Base-by-base conservation (phyloP, 73 alveolate genomes). In the Paramecium biaurelia region DNA sequence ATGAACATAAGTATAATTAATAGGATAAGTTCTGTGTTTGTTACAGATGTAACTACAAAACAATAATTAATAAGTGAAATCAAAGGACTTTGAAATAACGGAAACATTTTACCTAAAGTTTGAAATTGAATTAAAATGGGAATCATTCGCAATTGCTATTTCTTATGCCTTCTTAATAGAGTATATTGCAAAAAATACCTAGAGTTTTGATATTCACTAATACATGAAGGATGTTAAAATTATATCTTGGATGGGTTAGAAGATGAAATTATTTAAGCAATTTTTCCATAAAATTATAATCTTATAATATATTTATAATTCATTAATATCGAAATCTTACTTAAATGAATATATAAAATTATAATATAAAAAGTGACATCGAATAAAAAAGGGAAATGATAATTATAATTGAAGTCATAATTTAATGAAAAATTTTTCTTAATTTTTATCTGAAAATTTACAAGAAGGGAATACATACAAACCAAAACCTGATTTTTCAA, bases 401-500 rank as follows among this genome's bases (percentile, higher is more conserved):
- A 58, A 58, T 1, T 26, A 63, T 63, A 63, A 26, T 63, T 63
- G 26, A 63, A 26, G 49, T 6, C 84, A 63, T 63, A 63, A 63
- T 30, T 63, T 12, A 63, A 26, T 63, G 49, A 63, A 63, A 63
- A 63, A 24, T 30, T 26, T 63, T 4, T 63, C 41, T 12, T 8
- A 63, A 2, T 18, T 30, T 23, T 63, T 63, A 63, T 26, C 84
- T 4, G 49, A 63, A 30, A 26, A 26, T 14, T 11, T 24, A 2
- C 11, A 30, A n/a, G 49, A 63, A 63, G 84, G 30, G 0, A 32
- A 63, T 6, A 41, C 5, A 11, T 9, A 26, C 10, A 63, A 11
- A 5, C 84, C 84, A n/a, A 63, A 63, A 63, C 90, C 90, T 15
- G 90, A 79, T 47, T 45, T 43, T 34, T 18, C 74, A 24, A 30